Evolutionary conservation across 1,139 yeast genomes (phyloP).

Genomic region (Scheffersomyces segobiensis): DNA sequence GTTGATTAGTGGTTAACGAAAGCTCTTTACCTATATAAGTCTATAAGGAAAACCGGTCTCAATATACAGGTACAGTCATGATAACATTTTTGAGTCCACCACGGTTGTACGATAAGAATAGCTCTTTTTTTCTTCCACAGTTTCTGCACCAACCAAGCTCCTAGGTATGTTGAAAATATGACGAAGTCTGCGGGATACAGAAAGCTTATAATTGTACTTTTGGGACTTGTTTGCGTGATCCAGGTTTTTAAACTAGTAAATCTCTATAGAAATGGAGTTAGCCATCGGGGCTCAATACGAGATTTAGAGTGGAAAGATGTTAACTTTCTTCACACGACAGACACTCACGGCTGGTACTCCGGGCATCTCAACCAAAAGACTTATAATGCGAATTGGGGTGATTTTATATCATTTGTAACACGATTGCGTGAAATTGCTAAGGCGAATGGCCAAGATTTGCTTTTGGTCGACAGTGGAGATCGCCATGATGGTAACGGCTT

Average conservation of each 20-base stretch:
- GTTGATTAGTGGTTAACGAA: no score
- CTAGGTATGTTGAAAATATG: background rate
- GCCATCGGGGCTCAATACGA: constrained; percentile 23
- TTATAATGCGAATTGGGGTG: constrained; percentile 92
- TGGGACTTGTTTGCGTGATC: constrained; percentile 4
- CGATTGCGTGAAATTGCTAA: constrained; percentile 51
- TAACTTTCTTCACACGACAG: constrained; percentile 90
- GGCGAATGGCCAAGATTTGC: constrained; percentile 54
- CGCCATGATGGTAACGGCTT: constrained; percentile 93
- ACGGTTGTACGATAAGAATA: background rate
- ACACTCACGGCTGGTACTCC: constrained; percentile 93
- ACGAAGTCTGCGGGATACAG: constrained; percentile 1
- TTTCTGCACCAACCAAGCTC: background rate
- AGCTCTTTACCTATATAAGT: no score
- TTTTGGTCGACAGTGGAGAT: constrained; percentile 88
- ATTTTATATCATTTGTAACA: constrained; percentile 67
- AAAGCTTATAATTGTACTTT: constrained; percentile 3
- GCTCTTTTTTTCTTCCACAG: background rate
- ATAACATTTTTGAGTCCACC: background rate
- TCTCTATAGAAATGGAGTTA: constrained; percentile 3
- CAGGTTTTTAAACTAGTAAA: constrained; percentile 3
- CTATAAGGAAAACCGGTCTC: no score
- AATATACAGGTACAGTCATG: background rate
- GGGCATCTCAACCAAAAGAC: constrained; percentile 79
- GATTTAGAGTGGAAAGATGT: constrained; percentile 65